A percentile compares a stretch with the other conserved stretches of the same genome.
phyloP scores from a whole-genome alignment of 2,329 filamentous ascomycete species.

The Metarhizium brunneum region DNA sequence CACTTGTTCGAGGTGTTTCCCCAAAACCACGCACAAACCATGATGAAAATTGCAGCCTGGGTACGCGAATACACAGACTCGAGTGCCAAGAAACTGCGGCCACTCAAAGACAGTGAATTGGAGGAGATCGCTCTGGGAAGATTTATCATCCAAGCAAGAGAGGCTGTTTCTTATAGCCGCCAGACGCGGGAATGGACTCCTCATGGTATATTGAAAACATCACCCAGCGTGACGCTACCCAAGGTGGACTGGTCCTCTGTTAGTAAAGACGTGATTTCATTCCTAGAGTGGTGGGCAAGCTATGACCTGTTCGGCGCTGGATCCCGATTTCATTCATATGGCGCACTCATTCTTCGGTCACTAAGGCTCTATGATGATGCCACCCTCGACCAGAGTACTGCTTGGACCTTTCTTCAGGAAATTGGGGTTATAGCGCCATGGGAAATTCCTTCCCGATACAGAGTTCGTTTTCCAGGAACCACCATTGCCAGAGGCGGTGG shows the following conservation, averaged over 20 bases:
- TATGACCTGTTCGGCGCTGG: slow-evolving; percentile 41
- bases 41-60: slow-evolving; percentile 21
- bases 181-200: slow-evolving; percentile 37
- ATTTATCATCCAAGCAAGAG: slow-evolving; percentile 42
- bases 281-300: slow-evolving; percentile 60
- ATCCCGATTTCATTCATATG: slow-evolving; percentile 50
- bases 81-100: slow-evolving; percentile 9
- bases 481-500: slow-evolving; percentile 32
- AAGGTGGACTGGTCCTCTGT: slow-evolving; percentile 19
- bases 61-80: slow-evolving; percentile 22
- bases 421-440: slow-evolving; percentile 62
- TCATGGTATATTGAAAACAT: slow-evolving; percentile 33
- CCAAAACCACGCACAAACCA: slow-evolving; percentile 17
- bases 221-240: slow-evolving; percentile 13
- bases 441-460: slow-evolving; percentile 58
- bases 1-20: slow-evolving; percentile 51
- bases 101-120: slow-evolving; percentile 11
- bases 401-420: slow-evolving; percentile 65
- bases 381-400: slow-evolving; percentile 30
- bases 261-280: slow-evolving; percentile 47
- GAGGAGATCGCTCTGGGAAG: slow-evolving; percentile 19
- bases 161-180: slow-evolving; percentile 42
- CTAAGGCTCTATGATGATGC: slow-evolving; percentile 48
- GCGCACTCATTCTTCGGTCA: slow-evolving; percentile 54
- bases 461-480: slow-evolving; percentile 42